Evolutionary conservation across 2,329 filamentous ascomycete genomes (phyloP), one percentile per base, ranked within the genome.

Genomic region (Plenodomus biglobosus): DNA sequence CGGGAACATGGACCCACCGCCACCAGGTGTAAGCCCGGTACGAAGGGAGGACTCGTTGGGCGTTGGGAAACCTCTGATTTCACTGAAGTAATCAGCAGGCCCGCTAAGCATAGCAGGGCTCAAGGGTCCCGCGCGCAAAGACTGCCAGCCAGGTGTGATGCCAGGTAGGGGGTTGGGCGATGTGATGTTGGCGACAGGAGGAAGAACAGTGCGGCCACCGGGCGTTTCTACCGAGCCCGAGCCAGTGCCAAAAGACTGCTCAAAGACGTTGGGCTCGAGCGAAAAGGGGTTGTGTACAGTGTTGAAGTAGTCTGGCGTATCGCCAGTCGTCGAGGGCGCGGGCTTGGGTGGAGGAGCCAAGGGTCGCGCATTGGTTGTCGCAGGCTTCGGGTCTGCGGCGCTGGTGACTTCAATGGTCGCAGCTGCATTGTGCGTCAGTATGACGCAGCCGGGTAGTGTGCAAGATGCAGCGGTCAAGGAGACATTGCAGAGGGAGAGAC

Each of bases 101-200:
- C 91, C 94, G 39, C 91, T 90, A 46, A 99, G 85, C 92, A 99
- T 97, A 56, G 92, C 94, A 76, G 94, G 94, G 73, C 94, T 97
- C 59, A 99, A 75, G 36, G 94, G 94, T 61, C 94, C 94, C 52
- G 91, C 92, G 58, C 94, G 86, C 65, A 99, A 78, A 38, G 91
- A 96, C 62, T 91, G 83, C 91, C 92, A 96, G 73, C 87, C 88
- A 45, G 84, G 84, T 56, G 84, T 89, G 63, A 83, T 82, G 56
- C 88, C 90, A 39, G 86, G 86, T 24, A 90, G 75, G 17, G 95
- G 82, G 18, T 90, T 85, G 6, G 94, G 92, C 39, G 94, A 97
- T 19, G 94, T 95, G 63, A 99, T 81, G 55, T 91, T 83, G 39
- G 91, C 91, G 60, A 97, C 91, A 15, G 92, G 88, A 42, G 94